A percentile compares a stretch with the other conserved stretches of the same genome.
Conservation (phyloP, 2,329 filamentous ascomycete genomes). For the Aspergillus eucalypticola region DNA sequence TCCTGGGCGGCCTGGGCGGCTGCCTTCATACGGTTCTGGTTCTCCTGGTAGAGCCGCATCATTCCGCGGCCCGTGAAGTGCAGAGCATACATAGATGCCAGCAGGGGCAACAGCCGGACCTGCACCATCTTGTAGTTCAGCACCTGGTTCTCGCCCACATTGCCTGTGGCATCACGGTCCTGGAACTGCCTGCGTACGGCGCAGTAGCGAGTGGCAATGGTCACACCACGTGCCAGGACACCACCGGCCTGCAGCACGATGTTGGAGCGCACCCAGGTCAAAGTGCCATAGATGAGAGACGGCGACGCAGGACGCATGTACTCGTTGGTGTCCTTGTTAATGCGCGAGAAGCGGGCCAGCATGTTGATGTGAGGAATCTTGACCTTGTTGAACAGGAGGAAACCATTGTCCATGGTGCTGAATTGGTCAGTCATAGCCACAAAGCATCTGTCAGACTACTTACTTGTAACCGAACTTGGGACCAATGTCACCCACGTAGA, state of each 20-base stretch:
- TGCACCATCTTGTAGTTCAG: slow-evolving; percentile 82
- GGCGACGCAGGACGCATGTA: slow-evolving; percentile 68
- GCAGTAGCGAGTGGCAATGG: slow-evolving; percentile 73
- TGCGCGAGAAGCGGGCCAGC: slow-evolving; percentile 68
- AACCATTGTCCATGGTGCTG: slow-evolving; percentile 77
- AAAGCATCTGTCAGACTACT: slow-evolving; percentile 19
- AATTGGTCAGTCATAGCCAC: slow-evolving; percentile 6
- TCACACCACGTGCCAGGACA: slow-evolving; percentile 72
- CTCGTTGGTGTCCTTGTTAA: slow-evolving; percentile 67
- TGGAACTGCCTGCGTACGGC: slow-evolving; percentile 76
- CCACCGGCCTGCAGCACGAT: slow-evolving; percentile 74
- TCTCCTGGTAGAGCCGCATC: slow-evolving; percentile 72
- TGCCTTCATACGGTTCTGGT: slow-evolving; percentile 66
- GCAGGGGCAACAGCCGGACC: slow-evolving; percentile 68
- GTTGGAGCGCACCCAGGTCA: slow-evolving; percentile 72
- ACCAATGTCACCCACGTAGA: slow-evolving; percentile 77
- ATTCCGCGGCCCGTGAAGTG: slow-evolving; percentile 77
- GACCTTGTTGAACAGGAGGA: slow-evolving; percentile 73
- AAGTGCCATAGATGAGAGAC: slow-evolving; percentile 70
- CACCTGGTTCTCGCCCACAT: slow-evolving; percentile 69
- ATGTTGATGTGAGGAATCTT: slow-evolving; percentile 74
- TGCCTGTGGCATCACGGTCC: slow-evolving; percentile 65
- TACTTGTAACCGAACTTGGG: slow-evolving; percentile 75
- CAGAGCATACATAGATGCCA: slow-evolving; percentile 74
- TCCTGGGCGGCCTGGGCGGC: slow-evolving; percentile 46